phyloP scores from a whole-genome alignment of 352 stramenopile species.

The Phytophthora citrophthora region DNA sequence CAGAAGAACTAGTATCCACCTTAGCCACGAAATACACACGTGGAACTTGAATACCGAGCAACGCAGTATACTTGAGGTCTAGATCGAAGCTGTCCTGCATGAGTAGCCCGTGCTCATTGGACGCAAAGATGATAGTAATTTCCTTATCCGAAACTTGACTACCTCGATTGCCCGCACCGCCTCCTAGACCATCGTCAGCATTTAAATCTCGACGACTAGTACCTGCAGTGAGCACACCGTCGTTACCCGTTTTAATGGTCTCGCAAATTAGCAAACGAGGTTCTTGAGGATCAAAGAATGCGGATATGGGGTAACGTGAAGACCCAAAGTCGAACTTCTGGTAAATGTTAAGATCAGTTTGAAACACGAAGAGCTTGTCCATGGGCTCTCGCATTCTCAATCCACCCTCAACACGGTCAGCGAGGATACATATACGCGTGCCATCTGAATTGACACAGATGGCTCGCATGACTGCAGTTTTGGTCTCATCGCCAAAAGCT shows the following conservation, averaged over 20 bases:
- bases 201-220: slow-evolving; percentile 20
- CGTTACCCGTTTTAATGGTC: slow-evolving; percentile 55
- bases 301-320: slow-evolving; percentile 69
- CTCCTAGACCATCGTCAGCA: slow-evolving; percentile 26
- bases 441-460: slow-evolving; percentile 90
- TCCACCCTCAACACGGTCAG: slow-evolving; percentile 75
- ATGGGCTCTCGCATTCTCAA: slow-evolving; percentile 87
- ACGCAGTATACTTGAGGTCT: slow-evolving; percentile 75
- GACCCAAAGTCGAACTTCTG: slow-evolving; percentile 90
- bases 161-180: slow-evolving; percentile 12
- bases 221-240: slow-evolving; percentile 21
- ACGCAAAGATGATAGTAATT: slow-evolving; percentile 93
- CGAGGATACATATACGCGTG: slow-evolving; percentile 89
- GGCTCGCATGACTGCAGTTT: slow-evolving; percentile 62
- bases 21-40: slow-evolving; percentile 79
- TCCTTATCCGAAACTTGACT: slow-evolving; percentile 75
- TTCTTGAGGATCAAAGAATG: slow-evolving; percentile 93
- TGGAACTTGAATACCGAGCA: slow-evolving; percentile 89
- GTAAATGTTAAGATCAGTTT: slow-evolving; percentile 90
- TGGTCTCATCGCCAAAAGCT: slow-evolving; percentile 63
- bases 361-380: slow-evolving; percentile 91
- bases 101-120: slow-evolving; percentile 89
- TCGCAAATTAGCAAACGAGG: slow-evolving; percentile 90
- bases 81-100: slow-evolving; percentile 93
- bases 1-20: slow-evolving; percentile 43